Base-by-base conservation (phyloP, 495 filamentous ascomycete genomes). In the Lepidopterella palustris region DNA sequence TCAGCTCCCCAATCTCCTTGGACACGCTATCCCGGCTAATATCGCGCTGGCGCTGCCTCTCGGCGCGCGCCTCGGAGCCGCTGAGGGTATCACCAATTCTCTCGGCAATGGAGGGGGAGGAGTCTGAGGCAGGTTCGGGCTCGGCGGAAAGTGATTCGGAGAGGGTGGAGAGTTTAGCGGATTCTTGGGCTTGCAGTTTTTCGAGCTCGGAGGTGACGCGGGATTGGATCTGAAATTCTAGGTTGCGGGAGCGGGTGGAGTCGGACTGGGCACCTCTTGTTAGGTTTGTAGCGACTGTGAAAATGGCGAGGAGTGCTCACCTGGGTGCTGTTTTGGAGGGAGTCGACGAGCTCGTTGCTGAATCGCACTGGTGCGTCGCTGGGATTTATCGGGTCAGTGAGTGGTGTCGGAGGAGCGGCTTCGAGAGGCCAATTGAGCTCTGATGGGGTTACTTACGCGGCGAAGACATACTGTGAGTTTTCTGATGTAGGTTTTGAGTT, bases 191-290 rank as follows among this genome's bases (percentile, higher is more conserved):
- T 70, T 47, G 75, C 71, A 90, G 83, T 52, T 84, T 84, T 63
- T 86, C 79, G 51, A 98, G 86, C 74, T 97, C 95, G 62, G 83
- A 76, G 66, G 84, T 80, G 60, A 97, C 90, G 74, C 95, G 95
- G 64, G 80, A 75, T 77, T 97, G 90, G 70, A 97, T 87, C 63
- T 89, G 84, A 59, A 95, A 84, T 74, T 98, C 93, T 70, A 90
- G 75, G 74, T 83, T 74, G 73, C 88, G 88, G 65, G 85, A 78
- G 68, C 93, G 92, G 61, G 89, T 89, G 49, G 85, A 82, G 76
- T 98, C 90, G 73, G 85, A 89, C 90, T 96, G 73, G n/a, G n/a
- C n/a, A n/a, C n/a, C n/a, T n/a, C n/a, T n/a, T n/a, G n/a, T n/a
- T n/a, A n/a, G n/a, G n/a, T n/a, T n/a, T n/a, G n/a, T n/a, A n/a